Base-by-base conservation (phyloP, 2,329 filamentous ascomycete genomes). In the Periconia macrospinosa region DNA sequence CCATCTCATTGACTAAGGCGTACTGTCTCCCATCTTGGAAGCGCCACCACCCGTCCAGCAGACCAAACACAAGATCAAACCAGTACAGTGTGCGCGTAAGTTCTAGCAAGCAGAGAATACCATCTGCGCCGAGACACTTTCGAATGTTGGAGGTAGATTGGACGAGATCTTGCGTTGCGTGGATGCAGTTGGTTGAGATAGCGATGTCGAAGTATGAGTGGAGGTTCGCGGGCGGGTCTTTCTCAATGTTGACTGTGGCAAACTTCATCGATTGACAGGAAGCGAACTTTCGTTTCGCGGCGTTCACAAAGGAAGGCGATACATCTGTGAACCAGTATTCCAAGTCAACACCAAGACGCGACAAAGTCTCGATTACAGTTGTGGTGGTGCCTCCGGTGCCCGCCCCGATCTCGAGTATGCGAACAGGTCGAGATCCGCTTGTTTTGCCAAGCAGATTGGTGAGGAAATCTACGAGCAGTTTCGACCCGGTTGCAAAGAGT, bases 321-420 rank as follows among this genome's bases (percentile, higher is more conserved):
- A 49, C 17, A 44, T 49, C 47, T 6, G 47, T 41, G 52, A 77
- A 76, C 0, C 67, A 75, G 56, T 77, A 78, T 43, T 72, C 61
- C 13, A 77, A 56, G 1, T 61, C 43, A 1, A 75, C 55, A 7
- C 56, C 65, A 1, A 68, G 57, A 2, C 49, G 48, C 8, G 60
- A 58, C 1, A 78, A 57, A 0, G 61, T 27, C 0, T 63, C 55
- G 0, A 75, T 57, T 1, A 77, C 41, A 20, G 57, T 55, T 14
- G 57, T 62, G 0, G 75, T 76, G 0, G 73, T 75, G 0, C 72
- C 74, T 1, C 41, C 41, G 11, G 41, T 43, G 17, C 41, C 41
- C 5, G 41, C 41, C 3, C 41, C 41, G 13, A 43, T 17, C 19
- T 43, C 41, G 11, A 43, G 41, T 11, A 43, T 23, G 13, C 19